Percentiles rank a stretch among this genome's conserved stretches.
Conservation (phyloP, 2,329 filamentous ascomycete species). For the Alternaria sp. region DNA sequence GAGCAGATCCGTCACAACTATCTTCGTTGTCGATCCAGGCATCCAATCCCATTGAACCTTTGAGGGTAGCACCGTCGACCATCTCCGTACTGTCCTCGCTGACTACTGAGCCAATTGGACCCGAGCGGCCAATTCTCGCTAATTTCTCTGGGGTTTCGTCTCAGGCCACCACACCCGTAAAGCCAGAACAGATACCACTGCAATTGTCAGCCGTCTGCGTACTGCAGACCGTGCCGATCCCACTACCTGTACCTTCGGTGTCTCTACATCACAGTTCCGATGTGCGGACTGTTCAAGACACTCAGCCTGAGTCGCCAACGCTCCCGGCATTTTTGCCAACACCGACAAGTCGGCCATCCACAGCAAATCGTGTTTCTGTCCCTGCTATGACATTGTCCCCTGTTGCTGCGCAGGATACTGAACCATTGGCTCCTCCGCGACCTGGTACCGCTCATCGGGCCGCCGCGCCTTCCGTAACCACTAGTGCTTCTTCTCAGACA, state of each 20-base stretch:
- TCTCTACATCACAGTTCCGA: conserved; percentile 31
- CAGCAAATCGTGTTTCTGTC: conserved; percentile 27
- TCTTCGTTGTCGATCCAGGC: conserved; percentile 32
- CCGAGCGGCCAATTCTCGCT: conserved; percentile 16
- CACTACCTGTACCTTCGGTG: conserved; percentile 7
- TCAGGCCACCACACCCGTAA: conserved; percentile 35
- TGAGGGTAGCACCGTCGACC: conserved; percentile 14
- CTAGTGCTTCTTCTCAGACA: conserved; percentile 20
- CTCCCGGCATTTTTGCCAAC: conserved; percentile 40
- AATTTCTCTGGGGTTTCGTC: conserved; percentile 26
- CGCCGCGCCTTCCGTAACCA: conserved; percentile 14
- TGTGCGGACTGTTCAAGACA: conserved; percentile 37
- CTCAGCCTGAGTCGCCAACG: conserved; percentile 45
- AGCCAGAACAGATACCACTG: conserved; percentile 23
- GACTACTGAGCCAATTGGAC: conserved; percentile 27
- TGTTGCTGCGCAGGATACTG: conserved; percentile 36
- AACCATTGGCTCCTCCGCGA: conserved; percentile 37
- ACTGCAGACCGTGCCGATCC: conserved; percentile 41
- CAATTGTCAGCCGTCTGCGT: conserved; percentile 31
- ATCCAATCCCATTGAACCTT: conserved; percentile 31
- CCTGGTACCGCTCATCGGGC: conserved; percentile 40
- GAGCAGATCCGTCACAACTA: conserved; percentile 15
- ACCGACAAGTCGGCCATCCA: conserved; percentile 39
- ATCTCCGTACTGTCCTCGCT: conserved; percentile 28
- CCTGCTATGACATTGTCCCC: conserved; percentile 33